Evolutionary conservation across 352 stramenopile genomes (phyloP).

Genomic region (Globisporangium viniferum): DNA sequence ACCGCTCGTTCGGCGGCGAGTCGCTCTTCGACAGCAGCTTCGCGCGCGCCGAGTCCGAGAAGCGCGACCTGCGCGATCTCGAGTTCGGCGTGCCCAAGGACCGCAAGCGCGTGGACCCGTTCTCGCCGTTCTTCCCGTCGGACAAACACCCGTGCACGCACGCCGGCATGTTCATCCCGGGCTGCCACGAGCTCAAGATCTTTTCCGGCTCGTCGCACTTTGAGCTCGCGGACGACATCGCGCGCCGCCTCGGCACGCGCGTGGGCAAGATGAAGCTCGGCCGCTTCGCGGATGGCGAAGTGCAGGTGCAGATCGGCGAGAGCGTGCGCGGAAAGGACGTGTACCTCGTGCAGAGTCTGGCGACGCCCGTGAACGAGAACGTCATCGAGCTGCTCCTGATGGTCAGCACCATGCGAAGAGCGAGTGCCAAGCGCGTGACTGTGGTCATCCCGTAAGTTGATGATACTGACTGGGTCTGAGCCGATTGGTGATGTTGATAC

Average conservation of each 20-base stretch:
- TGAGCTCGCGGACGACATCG: conserved; percentile 89
- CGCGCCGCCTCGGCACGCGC: conserved; percentile 78
- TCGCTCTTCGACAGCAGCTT: conserved; percentile 14
- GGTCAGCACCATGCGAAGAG: conserved; percentile 91
- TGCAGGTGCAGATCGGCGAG: conserved; percentile 91
- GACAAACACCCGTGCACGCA: conserved; percentile 90
- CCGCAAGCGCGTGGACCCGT: conserved; percentile 86
- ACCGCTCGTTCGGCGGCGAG: conserved; percentile 30
- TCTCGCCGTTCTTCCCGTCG: conserved; percentile 87
- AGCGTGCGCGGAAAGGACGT: conserved; percentile 92
- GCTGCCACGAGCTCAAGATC: conserved; percentile 92
- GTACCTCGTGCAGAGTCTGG: conserved; percentile 92
- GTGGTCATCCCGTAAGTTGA: conserved; percentile 89
- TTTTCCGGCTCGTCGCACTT: conserved; percentile 91
- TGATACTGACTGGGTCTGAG: background rate
- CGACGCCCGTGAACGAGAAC: conserved; percentile 92
- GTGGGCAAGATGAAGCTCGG: conserved; percentile 88
- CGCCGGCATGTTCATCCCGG: conserved; percentile 89
- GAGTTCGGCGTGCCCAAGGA: conserved; percentile 85
- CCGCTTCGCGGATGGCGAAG: conserved; percentile 91
- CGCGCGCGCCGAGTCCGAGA: conserved; percentile 49
- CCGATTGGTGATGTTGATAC: background rate
- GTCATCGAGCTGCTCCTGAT: conserved; percentile 95
- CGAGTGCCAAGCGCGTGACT: conserved; percentile 92
- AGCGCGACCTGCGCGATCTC: conserved; percentile 77